These are phyloP conservation scores for Penicillium subrubescens DNA, from an alignment of 495 filamentous ascomycete genomes.

Conservation along the genomic window DNA sequence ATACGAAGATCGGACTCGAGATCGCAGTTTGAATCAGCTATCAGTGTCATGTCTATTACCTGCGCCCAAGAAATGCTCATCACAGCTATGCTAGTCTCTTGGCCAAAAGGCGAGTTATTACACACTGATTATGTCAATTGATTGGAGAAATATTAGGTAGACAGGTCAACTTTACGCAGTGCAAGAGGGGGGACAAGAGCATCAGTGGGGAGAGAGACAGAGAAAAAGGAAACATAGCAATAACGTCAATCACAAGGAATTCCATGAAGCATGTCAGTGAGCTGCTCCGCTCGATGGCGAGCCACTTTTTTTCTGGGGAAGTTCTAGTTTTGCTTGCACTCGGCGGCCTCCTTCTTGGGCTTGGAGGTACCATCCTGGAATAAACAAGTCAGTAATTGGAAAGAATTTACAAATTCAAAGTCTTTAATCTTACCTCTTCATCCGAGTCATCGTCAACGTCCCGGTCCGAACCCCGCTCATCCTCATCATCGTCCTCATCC, in stretches of 20 bases:
- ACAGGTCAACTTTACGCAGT: constrained; percentile 32
- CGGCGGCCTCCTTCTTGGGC: constrained; percentile 97
- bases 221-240: constrained; percentile 33
- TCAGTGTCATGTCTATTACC: constrained; percentile 6
- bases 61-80: constrained; percentile 1
- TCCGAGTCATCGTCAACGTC: constrained; percentile 76
- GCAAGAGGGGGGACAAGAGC: constrained; percentile 28
- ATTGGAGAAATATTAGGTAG: constrained; percentile 36
- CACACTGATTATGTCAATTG: constrained; percentile 35
- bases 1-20: neutral
- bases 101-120: constrained; percentile 14
- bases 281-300: constrained; percentile 11
- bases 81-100: constrained; percentile 1
- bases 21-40: neutral
- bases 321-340: constrained; percentile 96
- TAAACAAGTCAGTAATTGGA: constrained; percentile 28
- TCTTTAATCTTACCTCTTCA: constrained; percentile 73
- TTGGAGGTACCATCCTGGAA: constrained; percentile 87
- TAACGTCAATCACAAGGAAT: constrained; percentile 29
- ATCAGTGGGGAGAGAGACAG: constrained; percentile 18
- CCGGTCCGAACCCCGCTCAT: constrained; percentile 57
- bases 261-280: constrained; percentile 29
- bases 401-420: neutral
- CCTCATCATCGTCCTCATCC: constrained; percentile 80
- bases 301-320: constrained; percentile 11